Conservation (phyloP, 2,329 filamentous ascomycete genomes). For the Cadophora sp. region DNA sequence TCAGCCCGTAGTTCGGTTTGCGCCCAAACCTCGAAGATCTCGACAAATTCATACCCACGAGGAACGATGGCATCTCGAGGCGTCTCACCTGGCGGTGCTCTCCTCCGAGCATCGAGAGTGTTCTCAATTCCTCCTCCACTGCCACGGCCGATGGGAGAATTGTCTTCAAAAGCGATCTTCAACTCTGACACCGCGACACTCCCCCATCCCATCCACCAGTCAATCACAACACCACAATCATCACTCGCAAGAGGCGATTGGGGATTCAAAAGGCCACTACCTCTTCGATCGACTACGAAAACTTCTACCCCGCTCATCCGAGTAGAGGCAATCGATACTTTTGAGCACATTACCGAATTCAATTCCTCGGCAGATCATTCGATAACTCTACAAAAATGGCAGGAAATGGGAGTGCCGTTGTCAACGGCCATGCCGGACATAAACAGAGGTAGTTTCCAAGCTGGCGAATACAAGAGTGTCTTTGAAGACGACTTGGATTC, state of each 20-base stretch:
- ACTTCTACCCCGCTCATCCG: conserved; percentile 78
- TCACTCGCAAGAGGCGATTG: conserved; percentile 84
- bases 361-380: conserved; percentile 82
- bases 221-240: conserved; percentile 77
- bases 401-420: conserved; percentile 79
- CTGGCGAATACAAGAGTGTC: conserved; percentile 51
- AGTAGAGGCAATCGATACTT: conserved; percentile 80
- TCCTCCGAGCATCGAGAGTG: conserved; percentile 86
- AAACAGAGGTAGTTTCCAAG: not conserved
- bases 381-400: conserved; percentile 83
- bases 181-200: conserved; percentile 75
- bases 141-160: conserved; percentile 62
- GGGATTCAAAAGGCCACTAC: conserved; percentile 88
- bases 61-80: conserved; percentile 44
- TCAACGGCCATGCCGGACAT: conserved; percentile 55
- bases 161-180: conserved; percentile 54
- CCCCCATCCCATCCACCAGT: conserved; percentile 80
- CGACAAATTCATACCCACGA: not conserved
- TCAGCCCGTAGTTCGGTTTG: not conserved
- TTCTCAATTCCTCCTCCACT: conserved; percentile 86
- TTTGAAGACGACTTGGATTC: conserved; percentile 66
- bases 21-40: not conserved
- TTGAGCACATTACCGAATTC: conserved; percentile 90
- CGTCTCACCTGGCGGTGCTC: conserved; percentile 67
- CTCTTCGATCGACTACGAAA: conserved; percentile 74